Base-by-base conservation (phyloP, 2,329 filamentous ascomycete genomes). In the Ophiostoma quercus region DNA sequence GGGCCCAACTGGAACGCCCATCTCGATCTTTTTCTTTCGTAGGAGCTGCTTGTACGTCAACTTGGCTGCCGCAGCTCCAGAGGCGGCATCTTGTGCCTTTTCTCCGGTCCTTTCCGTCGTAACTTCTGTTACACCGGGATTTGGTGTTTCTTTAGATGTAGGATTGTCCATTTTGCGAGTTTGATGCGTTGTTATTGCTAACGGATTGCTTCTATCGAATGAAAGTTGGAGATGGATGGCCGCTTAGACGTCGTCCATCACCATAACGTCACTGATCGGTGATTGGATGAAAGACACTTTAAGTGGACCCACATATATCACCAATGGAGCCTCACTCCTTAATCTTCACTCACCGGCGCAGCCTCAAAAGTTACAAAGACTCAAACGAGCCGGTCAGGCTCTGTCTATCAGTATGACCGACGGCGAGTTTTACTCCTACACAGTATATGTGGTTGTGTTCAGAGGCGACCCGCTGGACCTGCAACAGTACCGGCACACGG, bases 401-500 rank as follows among this genome's bases (percentile, higher is more conserved):
- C 25, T 29, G 25, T 29, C 39, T n/a, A 47, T 4, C 43, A 47
- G 19, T 4, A 47, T 47, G 43, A 16, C 43, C 6, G 43, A 47
- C 43, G 7, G 43, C 43, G 16, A 2, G 19, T 47, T 16, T 0
- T 47, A 8, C n/a, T 19, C 22, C 37, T 66, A 66, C n/a, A 43
- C 39, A 9, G 37, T 39, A 9, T 29, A 66, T 25, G 11, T 19
- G 3, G 29, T 66, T n/a, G 63, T 66, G n/a, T 66, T 66, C n/a
- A 66, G 29, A 14, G 63, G 63, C 34, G 37, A 41, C n/a, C 63
- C 37, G n/a, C 19, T 25, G 63, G 63, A 66, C 34, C 2, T 66
- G 34, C 63, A 66, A 29, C 63, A 66, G 63, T 66, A 66, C 14
- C 34, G 63, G 19, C 63, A 66, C n/a, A 43, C 37, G 4, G 63